A percentile compares a stretch with the other conserved stretches of the same genome.
phyloP scores from a whole-genome alignment of 495 filamentous ascomycete species.

The Mytilinidion resinicola region DNA sequence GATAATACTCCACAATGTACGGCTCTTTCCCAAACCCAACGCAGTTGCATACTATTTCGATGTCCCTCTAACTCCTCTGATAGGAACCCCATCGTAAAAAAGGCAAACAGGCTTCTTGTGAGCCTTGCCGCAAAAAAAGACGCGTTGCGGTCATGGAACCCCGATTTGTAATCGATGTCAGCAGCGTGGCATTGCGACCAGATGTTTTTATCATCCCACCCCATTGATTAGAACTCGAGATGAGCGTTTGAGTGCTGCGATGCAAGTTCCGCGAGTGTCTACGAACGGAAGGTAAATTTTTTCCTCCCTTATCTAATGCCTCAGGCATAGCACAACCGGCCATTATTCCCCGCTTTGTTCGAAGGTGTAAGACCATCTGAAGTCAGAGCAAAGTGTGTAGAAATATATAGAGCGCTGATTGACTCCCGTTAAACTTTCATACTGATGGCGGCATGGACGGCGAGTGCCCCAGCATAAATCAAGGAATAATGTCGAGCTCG shows the following conservation, averaged over 20 bases:
- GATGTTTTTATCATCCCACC: conserved; percentile 22
- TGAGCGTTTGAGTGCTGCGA: neutral
- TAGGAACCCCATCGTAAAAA: conserved; percentile 17
- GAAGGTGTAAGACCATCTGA: neutral
- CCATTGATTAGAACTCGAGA: conserved; percentile 12
- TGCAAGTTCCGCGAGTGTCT: neutral
- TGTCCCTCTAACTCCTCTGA: neutral
- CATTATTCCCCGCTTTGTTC: neutral
- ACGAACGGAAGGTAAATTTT: neutral
- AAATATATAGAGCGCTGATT: too few species aligned
- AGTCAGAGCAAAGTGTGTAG: too few species aligned
- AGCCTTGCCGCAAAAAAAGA: conserved; percentile 20
- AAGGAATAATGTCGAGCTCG: too few species aligned
- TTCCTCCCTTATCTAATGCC: neutral
- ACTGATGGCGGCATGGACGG: too few species aligned
- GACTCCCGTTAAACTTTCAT: too few species aligned
- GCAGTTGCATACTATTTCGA: neutral
- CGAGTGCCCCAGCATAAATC: too few species aligned
- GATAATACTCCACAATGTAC: too few species aligned
- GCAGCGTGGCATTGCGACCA: conserved; percentile 12
- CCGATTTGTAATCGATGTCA: conserved; percentile 20
- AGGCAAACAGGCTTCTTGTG: conserved; percentile 16
- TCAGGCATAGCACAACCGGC: neutral
- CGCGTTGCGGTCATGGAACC: conserved; percentile 13
- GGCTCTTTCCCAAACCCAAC: neutral